Evolutionary conservation across 2,329 filamentous ascomycete species (phyloP).

Genomic region (Calonectria crousiana): DNA sequence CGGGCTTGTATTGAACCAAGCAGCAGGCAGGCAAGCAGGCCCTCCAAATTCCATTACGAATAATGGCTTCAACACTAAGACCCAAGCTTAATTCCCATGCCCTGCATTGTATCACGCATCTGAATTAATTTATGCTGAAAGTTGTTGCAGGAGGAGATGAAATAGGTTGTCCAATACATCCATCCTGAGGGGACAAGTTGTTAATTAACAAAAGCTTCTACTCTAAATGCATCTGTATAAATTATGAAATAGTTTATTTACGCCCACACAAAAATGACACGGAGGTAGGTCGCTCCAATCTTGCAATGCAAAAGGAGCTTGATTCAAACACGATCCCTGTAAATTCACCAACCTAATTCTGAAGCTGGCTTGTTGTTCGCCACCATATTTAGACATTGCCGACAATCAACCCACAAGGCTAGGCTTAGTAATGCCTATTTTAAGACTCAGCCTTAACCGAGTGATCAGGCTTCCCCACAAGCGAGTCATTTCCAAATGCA

Average conservation of each 20-base stretch:
- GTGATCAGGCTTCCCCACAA: neutral
- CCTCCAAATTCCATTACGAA: neutral
- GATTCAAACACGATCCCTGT: neutral
- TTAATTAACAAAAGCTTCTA: neutral
- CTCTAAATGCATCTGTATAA: neutral
- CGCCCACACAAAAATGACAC: neutral
- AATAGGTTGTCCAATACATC: neutral
- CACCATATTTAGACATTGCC: neutral
- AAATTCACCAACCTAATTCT: neutral
- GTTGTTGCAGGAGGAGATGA: neutral
- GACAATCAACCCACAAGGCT: neutral
- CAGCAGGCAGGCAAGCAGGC: neutral
- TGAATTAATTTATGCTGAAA: neutral
- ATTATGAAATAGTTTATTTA: neutral
- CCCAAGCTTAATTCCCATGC: neutral
- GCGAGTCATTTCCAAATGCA: neutral
- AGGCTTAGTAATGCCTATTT: neutral
- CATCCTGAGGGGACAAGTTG: neutral
- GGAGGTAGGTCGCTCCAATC: neutral
- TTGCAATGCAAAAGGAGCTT: neutral
- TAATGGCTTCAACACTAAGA: neutral
- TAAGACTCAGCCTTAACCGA: neutral
- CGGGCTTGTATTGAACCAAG: neutral
- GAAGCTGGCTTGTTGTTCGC: neutral
- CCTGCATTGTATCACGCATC: neutral